Evolutionary conservation across 164 flowering plant species (phyloP).

Genomic region (Umbilicus rupestris): DNA sequence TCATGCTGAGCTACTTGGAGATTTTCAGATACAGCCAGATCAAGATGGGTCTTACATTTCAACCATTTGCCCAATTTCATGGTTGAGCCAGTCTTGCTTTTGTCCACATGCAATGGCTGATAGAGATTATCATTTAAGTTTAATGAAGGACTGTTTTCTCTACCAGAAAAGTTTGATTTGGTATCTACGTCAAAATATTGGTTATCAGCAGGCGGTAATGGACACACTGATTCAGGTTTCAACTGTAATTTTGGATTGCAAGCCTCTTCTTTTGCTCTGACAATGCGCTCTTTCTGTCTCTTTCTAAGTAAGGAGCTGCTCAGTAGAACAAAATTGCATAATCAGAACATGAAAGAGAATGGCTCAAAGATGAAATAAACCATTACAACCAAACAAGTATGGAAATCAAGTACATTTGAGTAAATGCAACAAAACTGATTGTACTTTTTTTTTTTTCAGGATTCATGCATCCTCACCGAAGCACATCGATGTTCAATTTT

Average conservation of each 20-base stretch:
- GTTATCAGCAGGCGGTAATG: constrained; percentile 13
- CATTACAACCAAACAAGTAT: too few relatives aligned
- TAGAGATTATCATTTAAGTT: constrained; percentile 22
- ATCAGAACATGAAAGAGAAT: neutral
- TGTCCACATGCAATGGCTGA: constrained; percentile 26
- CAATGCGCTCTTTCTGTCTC: constrained; percentile 81
- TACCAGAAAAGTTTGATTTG: constrained; percentile 16
- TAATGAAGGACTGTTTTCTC: constrained; percentile 25
- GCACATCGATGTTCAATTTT: neutral
- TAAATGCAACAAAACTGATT: neutral
- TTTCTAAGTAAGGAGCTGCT: constrained; percentile 76
- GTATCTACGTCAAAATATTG: constrained; percentile 19
- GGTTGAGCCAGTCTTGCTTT: constrained; percentile 24
- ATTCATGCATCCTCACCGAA: neutral
- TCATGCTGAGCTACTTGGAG: constrained; percentile 23
- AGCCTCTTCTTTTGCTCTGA: constrained; percentile 37
- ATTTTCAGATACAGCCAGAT: constrained; percentile 33
- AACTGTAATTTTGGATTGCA: constrained; percentile 17
- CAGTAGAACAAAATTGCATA: constrained; percentile 8
- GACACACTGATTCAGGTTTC: constrained; percentile 21
- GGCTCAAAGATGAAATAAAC: too few relatives aligned
- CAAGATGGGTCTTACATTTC: constrained; percentile 34
- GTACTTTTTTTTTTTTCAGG: neutral
- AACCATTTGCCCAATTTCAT: constrained; percentile 22
- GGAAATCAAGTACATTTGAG: neutral